Evolutionary conservation across 768 basidiomycete species (phyloP), one percentile per base, ranked within the genome.

Genomic region (Nevesoporus exiguus): DNA sequence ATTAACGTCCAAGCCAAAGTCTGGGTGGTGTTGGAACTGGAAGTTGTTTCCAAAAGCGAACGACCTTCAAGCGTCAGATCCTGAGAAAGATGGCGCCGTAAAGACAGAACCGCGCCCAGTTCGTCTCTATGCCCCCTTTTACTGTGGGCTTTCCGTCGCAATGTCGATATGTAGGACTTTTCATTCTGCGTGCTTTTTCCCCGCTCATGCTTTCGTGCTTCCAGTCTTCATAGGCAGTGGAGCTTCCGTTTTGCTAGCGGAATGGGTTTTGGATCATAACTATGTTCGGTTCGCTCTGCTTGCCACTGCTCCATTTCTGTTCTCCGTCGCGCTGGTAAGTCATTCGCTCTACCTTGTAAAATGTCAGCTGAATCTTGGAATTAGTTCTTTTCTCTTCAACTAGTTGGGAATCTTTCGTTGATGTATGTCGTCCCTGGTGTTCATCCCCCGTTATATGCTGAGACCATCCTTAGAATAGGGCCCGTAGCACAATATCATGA

Each of bases 401-500:
- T 88, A 14, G 64, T 90, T 14, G 77, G 80, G 21, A 85, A 80
- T 48, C 39, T 88, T 15, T 73, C 82, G 5, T 84, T 83, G 71
- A 71, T 78, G 86, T 88, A 66, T 30, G 49, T 58, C 15, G 4
- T 21, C 49, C n/a, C 33, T 52, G 19, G 8, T 30, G n/a, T 30
- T 34, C 8, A 25, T 47, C 55, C 17, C 9, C 52, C 25, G 34
- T n/a, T 44, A 3, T 45, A 8, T 44, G 31, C 42, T 57, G 6
- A 67, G n/a, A 21, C 36, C 36, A 3, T 36, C 2, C 36, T 17
- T 52, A 88, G 87, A 41, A 58, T 93, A 56, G 91, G 91, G 27
- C 92, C 92, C 9, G 86, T 94, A 22, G 82, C 90, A 2, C 92
- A 93, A 59, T 90, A 83, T 69, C 82, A 88, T 61, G 84, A 92